These are phyloP conservation scores for Gracilaria caudata DNA, from an alignment of 23 red algal species.

Conservation along the genomic window DNA sequence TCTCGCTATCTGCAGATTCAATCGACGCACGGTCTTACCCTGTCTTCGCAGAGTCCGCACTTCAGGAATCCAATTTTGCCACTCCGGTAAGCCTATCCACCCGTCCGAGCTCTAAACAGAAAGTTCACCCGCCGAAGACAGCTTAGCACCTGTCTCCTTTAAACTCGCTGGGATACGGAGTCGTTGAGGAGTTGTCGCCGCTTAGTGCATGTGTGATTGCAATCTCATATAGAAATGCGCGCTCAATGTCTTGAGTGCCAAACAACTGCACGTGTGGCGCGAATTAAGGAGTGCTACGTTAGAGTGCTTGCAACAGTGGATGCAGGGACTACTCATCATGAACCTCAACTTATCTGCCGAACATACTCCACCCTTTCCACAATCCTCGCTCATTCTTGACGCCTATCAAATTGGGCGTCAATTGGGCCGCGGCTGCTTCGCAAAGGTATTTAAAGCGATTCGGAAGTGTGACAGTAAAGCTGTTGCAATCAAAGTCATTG, in stretches of 20 bases:
- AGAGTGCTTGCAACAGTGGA: neutral
- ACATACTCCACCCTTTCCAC: conserved; percentile 3
- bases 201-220: neutral
- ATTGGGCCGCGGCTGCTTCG: conserved; percentile 64
- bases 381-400: conserved; percentile 26
- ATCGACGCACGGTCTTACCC: too few species aligned
- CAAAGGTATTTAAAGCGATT: conserved; percentile 63
- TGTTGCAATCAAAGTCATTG: conserved; percentile 75
- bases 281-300: neutral
- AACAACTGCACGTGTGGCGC: neutral
- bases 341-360: neutral
- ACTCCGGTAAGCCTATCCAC: neutral
- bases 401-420: conserved; percentile 28
- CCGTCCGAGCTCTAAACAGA: neutral
- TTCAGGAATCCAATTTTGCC: too few species aligned
- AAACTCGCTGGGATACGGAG: neutral
- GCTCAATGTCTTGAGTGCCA: neutral
- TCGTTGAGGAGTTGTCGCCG: neutral
- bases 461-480: conserved; percentile 15
- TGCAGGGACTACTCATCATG: neutral
- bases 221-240: neutral
- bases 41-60: neutral
- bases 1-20: too few species aligned
- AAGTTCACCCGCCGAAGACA: neutral
- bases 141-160: neutral